Conservation (phyloP, 352 stramenopile species). For the Phytopythium kandeliae region DNA sequence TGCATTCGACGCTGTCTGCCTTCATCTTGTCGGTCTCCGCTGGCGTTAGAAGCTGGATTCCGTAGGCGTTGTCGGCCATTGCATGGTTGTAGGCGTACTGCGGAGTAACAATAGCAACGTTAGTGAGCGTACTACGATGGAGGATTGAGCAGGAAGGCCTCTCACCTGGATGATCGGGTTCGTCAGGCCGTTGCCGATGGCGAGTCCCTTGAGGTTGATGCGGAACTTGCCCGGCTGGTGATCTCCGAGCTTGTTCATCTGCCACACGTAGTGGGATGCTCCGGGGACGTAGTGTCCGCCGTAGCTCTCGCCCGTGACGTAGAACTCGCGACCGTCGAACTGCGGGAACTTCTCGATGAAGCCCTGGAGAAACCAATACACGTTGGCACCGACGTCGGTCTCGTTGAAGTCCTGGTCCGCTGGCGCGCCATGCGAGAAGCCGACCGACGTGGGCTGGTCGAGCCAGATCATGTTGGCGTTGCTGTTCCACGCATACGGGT, state of each 20-base stretch:
- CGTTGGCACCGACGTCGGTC: constrained; percentile 38
- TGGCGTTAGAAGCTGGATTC: constrained; percentile 28
- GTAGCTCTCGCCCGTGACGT: constrained; percentile 52
- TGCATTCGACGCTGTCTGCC: constrained; percentile 26
- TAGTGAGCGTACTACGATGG: too few relatives aligned
- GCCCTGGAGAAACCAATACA: constrained; percentile 48
- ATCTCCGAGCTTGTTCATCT: background rate
- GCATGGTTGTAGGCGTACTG: constrained; percentile 31
- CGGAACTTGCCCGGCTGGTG: constrained; percentile 5
- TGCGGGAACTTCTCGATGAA: constrained; percentile 43
- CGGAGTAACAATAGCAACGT: too few relatives aligned
- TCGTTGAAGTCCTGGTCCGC: constrained; percentile 36
- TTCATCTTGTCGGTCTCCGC: constrained; percentile 28
- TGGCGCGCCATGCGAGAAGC: constrained; percentile 34
- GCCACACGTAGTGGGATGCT: constrained; percentile 41
- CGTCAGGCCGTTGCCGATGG: constrained; percentile 36
- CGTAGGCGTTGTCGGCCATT: constrained; percentile 54
- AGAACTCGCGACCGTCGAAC: constrained; percentile 34
- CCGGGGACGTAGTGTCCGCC: constrained; percentile 45
- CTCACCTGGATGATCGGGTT: constrained; percentile 6
- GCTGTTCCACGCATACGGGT: constrained; percentile 46
- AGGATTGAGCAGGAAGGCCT: too few relatives aligned
- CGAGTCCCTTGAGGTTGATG: constrained; percentile 41
- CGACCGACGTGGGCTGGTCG: constrained; percentile 51
- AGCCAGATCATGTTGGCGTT: constrained; percentile 52